Evolutionary conservation across 176 grass and related monocot genomes (phyloP).

Genomic region (Tuctoria greenei): DNA sequence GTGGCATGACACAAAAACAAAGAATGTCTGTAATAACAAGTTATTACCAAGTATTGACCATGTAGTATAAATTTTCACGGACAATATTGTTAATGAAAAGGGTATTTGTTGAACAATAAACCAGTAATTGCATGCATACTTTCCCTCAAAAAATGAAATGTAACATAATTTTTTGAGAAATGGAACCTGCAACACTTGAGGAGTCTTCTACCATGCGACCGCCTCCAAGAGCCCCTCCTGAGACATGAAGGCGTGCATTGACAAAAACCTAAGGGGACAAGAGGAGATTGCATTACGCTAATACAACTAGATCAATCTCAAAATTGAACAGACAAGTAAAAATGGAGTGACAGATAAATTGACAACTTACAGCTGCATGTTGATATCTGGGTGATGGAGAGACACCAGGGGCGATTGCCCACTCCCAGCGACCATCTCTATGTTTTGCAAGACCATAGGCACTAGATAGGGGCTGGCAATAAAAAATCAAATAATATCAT

Average conservation of each 20-base stretch:
- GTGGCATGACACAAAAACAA: constrained; percentile 18
- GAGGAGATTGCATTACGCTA: constrained; percentile 34
- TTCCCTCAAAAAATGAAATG: too few species aligned
- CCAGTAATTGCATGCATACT: background rate
- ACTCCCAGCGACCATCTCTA: constrained; percentile 99
- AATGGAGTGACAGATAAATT: constrained; percentile 17
- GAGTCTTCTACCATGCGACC: constrained; percentile 98
- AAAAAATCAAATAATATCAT: background rate
- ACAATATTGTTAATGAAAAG: constrained; percentile 1
- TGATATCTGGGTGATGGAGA: constrained; percentile 98
- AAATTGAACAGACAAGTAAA: constrained; percentile 31
- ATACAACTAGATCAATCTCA: constrained; percentile 9
- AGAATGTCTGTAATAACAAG: constrained; percentile 9
- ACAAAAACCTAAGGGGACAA: constrained; percentile 80
- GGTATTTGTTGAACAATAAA: constrained; percentile 17
- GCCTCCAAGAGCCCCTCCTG: constrained; percentile 97
- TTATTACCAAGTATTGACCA: background rate
- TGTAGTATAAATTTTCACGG: background rate
- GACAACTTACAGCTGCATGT: constrained; percentile 82
- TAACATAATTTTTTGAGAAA: background rate
- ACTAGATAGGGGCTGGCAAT: constrained; percentile 75
- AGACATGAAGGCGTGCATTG: constrained; percentile 99
- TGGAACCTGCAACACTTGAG: constrained; percentile 88
- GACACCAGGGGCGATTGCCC: constrained; percentile 97
- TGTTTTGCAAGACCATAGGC: constrained; percentile 99